Evolutionary conservation across 768 basidiomycete species (phyloP).

Genomic region (Tricholoma sp.): DNA sequence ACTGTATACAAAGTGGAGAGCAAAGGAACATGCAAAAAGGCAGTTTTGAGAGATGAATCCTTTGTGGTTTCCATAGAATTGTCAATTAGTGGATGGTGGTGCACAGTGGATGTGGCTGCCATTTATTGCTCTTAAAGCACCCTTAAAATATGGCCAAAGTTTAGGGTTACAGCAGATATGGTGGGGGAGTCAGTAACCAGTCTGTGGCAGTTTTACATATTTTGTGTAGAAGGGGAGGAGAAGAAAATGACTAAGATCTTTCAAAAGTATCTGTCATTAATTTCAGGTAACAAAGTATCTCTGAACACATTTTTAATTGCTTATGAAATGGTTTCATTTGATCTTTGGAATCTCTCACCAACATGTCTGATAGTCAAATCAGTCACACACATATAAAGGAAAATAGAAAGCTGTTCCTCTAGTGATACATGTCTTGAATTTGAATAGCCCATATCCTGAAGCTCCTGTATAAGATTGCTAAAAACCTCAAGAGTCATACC

Average conservation of each 20-base stretch:
- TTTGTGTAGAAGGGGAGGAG: too few species aligned
- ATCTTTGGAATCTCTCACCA: slow-evolving; percentile 12
- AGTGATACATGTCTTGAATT: slow-evolving; percentile 3
- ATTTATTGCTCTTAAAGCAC: too few species aligned
- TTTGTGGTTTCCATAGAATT: too few species aligned
- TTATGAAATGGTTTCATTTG: slow-evolving; percentile 8
- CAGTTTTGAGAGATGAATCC: too few species aligned
- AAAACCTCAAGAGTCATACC: slow-evolving; percentile 17
- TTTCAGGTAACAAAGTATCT: not conserved
- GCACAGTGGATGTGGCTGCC: too few species aligned
- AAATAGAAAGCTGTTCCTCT: not conserved
- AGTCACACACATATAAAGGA: slow-evolving; percentile 18
- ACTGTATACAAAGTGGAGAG: slow-evolving; percentile 19
- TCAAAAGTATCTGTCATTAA: not conserved
- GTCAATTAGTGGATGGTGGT: too few species aligned
- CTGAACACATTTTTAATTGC: not conserved
- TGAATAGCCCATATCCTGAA: slow-evolving; percentile 1
- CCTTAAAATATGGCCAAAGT: too few species aligned
- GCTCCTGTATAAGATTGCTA: slow-evolving; percentile 7
- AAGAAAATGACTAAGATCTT: not conserved
- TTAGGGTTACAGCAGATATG: not conserved
- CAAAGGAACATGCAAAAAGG: too few species aligned
- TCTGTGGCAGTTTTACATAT: too few species aligned
- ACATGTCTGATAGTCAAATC: slow-evolving; percentile 11
- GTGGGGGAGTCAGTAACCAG: not conserved